Conservation (phyloP, 179 eudicot genomes). For the Carnegiea gigantea region DNA sequence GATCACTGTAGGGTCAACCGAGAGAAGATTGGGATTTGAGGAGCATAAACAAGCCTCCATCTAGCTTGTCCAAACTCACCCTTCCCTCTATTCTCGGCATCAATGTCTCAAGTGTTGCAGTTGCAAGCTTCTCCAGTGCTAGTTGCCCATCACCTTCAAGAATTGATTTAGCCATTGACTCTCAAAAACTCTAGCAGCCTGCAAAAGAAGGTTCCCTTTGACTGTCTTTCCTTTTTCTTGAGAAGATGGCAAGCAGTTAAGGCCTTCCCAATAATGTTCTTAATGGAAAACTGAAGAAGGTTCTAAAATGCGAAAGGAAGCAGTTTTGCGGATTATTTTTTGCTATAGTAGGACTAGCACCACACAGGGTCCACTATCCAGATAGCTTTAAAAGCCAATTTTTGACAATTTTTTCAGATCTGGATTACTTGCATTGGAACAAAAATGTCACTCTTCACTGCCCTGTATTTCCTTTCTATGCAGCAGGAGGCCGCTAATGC, state of each 20-base stretch:
- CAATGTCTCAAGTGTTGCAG: slow-evolving; percentile 93
- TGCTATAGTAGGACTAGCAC: too few species aligned
- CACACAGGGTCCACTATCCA: too few species aligned
- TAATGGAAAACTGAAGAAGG: not conserved
- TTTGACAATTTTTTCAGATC: too few species aligned
- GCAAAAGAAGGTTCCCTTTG: slow-evolving; percentile 8
- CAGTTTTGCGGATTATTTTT: too few species aligned
- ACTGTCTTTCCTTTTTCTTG: not conserved
- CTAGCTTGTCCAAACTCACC: slow-evolving; percentile 99
- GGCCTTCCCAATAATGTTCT: not conserved
- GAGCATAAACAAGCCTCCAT: slow-evolving; percentile 99
- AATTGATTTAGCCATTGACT: slow-evolving; percentile 94
- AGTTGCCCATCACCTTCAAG: slow-evolving; percentile 98
- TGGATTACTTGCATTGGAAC: too few species aligned
- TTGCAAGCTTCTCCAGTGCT: slow-evolving; percentile 98
- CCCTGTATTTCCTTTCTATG: too few species aligned
- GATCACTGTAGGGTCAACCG: slow-evolving; percentile 96
- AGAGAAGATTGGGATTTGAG: slow-evolving; percentile 92
- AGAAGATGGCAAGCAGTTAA: not conserved
- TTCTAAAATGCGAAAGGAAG: not conserved
- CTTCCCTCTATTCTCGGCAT: slow-evolving; percentile 98
- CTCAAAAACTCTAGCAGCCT: slow-evolving; percentile 99
- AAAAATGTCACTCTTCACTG: too few species aligned
- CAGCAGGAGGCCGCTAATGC: too few species aligned
- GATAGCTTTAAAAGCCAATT: too few species aligned